phyloP scores from a whole-genome alignment of 192 early-diverging fungal genomes.

The Coemansia sp. region DNA sequence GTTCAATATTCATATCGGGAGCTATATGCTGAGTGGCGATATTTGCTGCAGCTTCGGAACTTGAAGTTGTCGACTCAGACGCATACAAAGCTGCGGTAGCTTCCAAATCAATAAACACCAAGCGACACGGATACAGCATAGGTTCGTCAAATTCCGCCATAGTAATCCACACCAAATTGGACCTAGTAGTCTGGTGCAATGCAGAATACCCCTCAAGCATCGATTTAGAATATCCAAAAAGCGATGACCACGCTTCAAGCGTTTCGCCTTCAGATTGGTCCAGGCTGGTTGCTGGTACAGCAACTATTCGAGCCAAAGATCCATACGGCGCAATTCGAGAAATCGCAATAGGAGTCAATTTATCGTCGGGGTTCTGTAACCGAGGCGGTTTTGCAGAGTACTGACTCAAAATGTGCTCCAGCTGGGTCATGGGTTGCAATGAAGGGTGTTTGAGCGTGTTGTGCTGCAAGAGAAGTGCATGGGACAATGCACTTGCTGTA shows the following conservation, averaged over 20 bases:
- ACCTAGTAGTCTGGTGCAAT: not conserved
- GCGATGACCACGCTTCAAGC: slow-evolving; percentile 30
- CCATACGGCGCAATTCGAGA: slow-evolving; percentile 37
- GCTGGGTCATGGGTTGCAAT: slow-evolving; percentile 12
- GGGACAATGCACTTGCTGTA: slow-evolving; percentile 9
- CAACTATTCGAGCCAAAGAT: slow-evolving; percentile 18
- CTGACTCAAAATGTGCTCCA: not conserved
- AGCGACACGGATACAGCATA: slow-evolving; percentile 38
- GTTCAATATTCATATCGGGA: too few species aligned
- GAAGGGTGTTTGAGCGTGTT: slow-evolving; percentile 4
- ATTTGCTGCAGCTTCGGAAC: too few species aligned
- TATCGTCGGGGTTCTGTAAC: slow-evolving; percentile 1
- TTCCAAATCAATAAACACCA: slow-evolving; percentile 24
- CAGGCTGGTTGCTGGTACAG: slow-evolving; percentile 12
- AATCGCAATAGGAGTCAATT: slow-evolving; percentile 9
- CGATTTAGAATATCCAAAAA: slow-evolving; percentile 29
- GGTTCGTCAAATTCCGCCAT: slow-evolving; percentile 17
- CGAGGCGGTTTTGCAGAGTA: not conserved
- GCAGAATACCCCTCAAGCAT: slow-evolving; percentile 3
- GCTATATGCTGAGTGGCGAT: too few species aligned
- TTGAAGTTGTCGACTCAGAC: too few species aligned
- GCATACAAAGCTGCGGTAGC: not conserved
- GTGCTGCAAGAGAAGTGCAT: slow-evolving; percentile 29
- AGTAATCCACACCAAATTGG: slow-evolving; percentile 35
- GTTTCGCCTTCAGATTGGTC: slow-evolving; percentile 22